These are phyloP conservation scores for Pyrenula massariospora DNA, from an alignment of 495 filamentous ascomycete species.

Conservation along the genomic window DNA sequence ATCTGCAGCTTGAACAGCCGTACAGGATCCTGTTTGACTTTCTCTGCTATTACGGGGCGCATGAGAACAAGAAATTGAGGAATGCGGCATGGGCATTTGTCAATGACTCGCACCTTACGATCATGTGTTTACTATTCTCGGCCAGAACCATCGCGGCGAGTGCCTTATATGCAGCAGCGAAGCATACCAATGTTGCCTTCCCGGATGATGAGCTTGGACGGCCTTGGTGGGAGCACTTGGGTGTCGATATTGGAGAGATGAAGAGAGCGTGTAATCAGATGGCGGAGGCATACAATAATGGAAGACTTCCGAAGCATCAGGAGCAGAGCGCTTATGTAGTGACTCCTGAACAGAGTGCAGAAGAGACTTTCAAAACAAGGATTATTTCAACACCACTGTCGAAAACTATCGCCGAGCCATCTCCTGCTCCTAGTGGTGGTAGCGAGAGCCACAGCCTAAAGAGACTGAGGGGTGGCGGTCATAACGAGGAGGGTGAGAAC, in stretches of 20 bases:
- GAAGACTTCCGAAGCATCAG: constrained; percentile 37
- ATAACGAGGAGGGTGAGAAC: background rate
- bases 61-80: constrained; percentile 63
- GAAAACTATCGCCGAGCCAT: background rate
- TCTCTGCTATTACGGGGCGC: constrained; percentile 52
- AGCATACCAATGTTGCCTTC: constrained; percentile 55
- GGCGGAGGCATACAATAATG: constrained; percentile 62
- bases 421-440: background rate
- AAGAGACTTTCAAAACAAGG: background rate
- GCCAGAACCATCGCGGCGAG: constrained; percentile 72
- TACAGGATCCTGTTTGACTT: constrained; percentile 72
- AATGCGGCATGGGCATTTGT: constrained; percentile 86
- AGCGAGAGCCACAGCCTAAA: background rate
- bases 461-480: background rate
- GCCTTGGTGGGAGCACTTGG: constrained; percentile 76
- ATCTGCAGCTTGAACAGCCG: constrained; percentile 76
- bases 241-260: constrained; percentile 50
- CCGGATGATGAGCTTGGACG: constrained; percentile 60
- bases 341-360: background rate
- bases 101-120: constrained; percentile 76
- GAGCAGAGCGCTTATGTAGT: constrained; percentile 12
- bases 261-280: constrained; percentile 56
- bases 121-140: constrained; percentile 70
- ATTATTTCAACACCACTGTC: background rate
- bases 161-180: constrained; percentile 73